Evolutionary conservation across 2,329 filamentous ascomycete species (phyloP).

Genomic region (Penicillium sclerotigenum): DNA sequence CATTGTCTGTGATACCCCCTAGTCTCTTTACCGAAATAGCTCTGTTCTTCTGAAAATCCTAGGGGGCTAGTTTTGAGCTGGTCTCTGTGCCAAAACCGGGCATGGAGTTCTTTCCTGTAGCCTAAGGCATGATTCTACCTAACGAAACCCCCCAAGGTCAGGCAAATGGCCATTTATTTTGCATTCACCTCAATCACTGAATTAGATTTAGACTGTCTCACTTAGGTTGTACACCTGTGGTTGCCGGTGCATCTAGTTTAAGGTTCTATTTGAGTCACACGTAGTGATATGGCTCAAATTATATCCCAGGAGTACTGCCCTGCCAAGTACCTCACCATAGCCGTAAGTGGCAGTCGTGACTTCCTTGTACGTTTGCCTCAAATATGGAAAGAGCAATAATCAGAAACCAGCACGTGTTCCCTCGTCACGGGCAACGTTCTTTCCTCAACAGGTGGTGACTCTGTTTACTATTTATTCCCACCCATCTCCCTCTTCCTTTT

Average conservation of each 20-base stretch:
- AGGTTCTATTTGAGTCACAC: constrained; percentile 5
- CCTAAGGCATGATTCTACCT: background rate
- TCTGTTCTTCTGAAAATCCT: background rate
- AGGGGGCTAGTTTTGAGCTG: background rate
- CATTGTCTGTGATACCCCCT: constrained; percentile 1
- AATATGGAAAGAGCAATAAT: background rate
- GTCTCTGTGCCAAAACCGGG: background rate
- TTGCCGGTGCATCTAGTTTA: background rate
- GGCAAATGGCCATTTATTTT: background rate
- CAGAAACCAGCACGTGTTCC: background rate
- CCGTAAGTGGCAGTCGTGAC: background rate
- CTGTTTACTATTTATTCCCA: constrained; percentile 4
- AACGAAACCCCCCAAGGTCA: background rate
- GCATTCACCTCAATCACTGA: background rate
- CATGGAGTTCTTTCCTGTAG: background rate
- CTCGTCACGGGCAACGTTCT: background rate
- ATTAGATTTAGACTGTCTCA: constrained; percentile 2
- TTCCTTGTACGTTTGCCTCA: background rate
- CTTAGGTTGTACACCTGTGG: background rate
- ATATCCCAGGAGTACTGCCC: background rate
- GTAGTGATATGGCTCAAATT: background rate
- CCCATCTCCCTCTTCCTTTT: background rate
- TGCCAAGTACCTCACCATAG: background rate
- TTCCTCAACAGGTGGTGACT: background rate
- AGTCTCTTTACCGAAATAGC: background rate